phyloP scores from a whole-genome alignment of 257 asterid species.

The Misopates orontium region DNA sequence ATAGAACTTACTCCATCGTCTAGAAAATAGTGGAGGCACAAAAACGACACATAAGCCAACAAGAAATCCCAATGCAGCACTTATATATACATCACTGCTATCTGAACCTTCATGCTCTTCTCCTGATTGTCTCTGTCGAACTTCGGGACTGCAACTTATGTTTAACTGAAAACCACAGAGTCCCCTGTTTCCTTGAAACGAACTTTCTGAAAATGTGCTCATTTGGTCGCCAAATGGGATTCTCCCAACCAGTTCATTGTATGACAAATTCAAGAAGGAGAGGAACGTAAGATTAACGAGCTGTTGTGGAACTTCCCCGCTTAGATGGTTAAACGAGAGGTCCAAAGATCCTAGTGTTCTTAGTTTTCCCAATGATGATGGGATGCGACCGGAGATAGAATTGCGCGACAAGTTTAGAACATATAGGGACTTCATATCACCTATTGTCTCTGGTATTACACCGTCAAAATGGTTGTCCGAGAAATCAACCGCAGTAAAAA shows the following conservation, averaged over 20 bases:
- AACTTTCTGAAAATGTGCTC: slow-evolving; percentile 30
- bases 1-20: not conserved
- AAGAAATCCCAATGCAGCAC: slow-evolving; percentile 6
- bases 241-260: slow-evolving; percentile 38
- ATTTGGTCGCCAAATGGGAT: too few relatives aligned
- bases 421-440: too few relatives aligned
- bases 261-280: slow-evolving; percentile 37
- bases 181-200: slow-evolving; percentile 29
- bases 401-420: slow-evolving; percentile 47
- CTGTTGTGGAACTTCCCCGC: slow-evolving; percentile 36
- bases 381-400: slow-evolving; percentile 40
- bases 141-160: slow-evolving; percentile 7
- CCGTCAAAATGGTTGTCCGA: slow-evolving; percentile 45
- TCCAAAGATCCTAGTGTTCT: too few relatives aligned
- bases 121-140: not conserved
- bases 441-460: slow-evolving; percentile 35
- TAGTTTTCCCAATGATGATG: slow-evolving; percentile 30
- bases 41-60: slow-evolving; percentile 2
- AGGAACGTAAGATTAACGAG: slow-evolving; percentile 36
- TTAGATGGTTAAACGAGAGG: slow-evolving; percentile 38
- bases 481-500: slow-evolving; percentile 44
- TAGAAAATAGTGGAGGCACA: not conserved
- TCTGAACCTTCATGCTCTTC: not conserved
- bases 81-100: not conserved
- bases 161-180: slow-evolving; percentile 24